These are phyloP conservation scores for Fusarium transvaalense DNA, from an alignment of 2,329 filamentous ascomycete genomes.

Conservation along the genomic window DNA sequence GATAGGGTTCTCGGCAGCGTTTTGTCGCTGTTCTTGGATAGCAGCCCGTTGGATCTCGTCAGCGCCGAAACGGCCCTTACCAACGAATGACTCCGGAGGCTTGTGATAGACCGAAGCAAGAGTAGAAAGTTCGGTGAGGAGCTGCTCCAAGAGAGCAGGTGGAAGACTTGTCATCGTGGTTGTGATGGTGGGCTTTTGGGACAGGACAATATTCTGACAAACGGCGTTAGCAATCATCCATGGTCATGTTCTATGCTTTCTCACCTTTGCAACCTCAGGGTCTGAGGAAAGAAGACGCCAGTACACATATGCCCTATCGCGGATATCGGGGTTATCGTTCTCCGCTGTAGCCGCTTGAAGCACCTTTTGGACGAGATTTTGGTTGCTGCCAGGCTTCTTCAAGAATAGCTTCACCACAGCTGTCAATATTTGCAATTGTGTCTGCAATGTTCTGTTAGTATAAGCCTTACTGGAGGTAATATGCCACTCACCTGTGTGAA, in stretches of 20 bases:
- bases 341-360: constrained; percentile 92
- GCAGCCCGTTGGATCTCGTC: constrained; percentile 95
- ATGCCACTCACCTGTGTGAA: constrained; percentile 81
- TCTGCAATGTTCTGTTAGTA: constrained; percentile 63
- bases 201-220: constrained; percentile 81
- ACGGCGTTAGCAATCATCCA: constrained; percentile 6
- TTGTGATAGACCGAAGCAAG: constrained; percentile 99
- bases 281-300: constrained; percentile 97
- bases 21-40: constrained; percentile 94
- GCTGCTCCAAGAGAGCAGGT: constrained; percentile 83
- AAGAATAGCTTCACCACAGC: constrained; percentile 97
- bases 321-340: constrained; percentile 97
- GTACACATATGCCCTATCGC: constrained; percentile 97
- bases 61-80: constrained; percentile 92
- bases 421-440: constrained; percentile 97
- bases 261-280: constrained; percentile 86
- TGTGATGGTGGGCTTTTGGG: constrained; percentile 92
- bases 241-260: constrained; percentile 19
- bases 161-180: constrained; percentile 94
- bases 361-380: constrained; percentile 92
- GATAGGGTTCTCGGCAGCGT: constrained; percentile 93
- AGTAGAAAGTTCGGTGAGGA: constrained; percentile 93
- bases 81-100: constrained; percentile 96
- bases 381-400: constrained; percentile 93
- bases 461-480: not conserved